Evolutionary conservation across 805 yeast genomes (phyloP), one percentile per base, ranked within the genome.

Genomic region (Ogataea degrootiae): DNA sequence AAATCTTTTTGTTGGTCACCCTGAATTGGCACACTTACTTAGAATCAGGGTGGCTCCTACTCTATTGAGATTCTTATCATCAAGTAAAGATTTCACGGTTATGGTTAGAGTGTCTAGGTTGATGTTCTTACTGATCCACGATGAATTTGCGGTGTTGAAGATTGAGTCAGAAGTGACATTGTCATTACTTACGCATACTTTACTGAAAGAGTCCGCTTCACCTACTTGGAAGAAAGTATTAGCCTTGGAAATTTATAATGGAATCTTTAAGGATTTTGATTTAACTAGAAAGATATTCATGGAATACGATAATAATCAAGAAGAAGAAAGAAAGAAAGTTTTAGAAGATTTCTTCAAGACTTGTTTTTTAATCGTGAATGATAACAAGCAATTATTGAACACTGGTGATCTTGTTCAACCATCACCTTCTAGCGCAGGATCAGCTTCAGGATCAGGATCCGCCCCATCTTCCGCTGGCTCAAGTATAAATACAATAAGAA

Each of bases 81-180:
- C 74, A 4, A 67, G 73, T 17, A 73, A 73, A 36, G 82, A 76
- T 34, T 92, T 90, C 59, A 74, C 95, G 0, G 73, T 84, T 14
- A 77, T 82, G 42, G 84, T 87, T 1, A 75, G 98, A 53, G 85
- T 87, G 5, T 79, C 88, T 39, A 75, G 98, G 44, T 74, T 90
- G 9, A 74, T 88, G 15, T 73, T 75, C 36, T 68, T 89, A 4
- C 62, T 92, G 38, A 65, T 90, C 5, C 70, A 77, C 34, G 80
- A 82, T 23, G 87, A 82, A 55, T 71, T 90, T 19, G 66, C 73
- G 0, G 74, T 80, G 6, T 66, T 92, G 35, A 84, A 79, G 44
- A 76, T 85, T 33, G 97, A 92, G 63, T 74, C 87, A 23, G 97
- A 90, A 58, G 90, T 89, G 6, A 79, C 91, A 2, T 66, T 92